Conservation (phyloP, 352 stramenopile genomes). For the Globisporangium lucens region DNA sequence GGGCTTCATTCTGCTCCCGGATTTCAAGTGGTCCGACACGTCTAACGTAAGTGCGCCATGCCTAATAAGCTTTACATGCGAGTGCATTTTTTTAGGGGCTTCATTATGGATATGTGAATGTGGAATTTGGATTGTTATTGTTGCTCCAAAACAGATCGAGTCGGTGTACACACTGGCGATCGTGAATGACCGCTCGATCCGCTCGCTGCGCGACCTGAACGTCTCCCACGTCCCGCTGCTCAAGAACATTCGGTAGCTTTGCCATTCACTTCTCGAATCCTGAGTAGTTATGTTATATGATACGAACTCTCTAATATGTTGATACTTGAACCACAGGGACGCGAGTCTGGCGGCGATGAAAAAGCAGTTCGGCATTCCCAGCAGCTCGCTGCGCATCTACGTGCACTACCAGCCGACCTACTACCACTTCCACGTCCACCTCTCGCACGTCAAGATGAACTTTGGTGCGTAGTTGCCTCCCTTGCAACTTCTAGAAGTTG, state of each 20-base stretch:
- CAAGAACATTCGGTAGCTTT: constrained; percentile 63
- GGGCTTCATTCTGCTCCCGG: constrained; percentile 77
- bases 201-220: constrained; percentile 72
- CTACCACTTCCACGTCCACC: constrained; percentile 88
- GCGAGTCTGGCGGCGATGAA: constrained; percentile 48
- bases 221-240: constrained; percentile 61
- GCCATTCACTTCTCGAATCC: background rate
- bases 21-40: constrained; percentile 83
- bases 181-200: constrained; percentile 67
- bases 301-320: background rate
- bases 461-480: constrained; percentile 35
- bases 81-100: background rate
- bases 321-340: constrained; percentile 32
- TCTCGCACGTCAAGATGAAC: constrained; percentile 82
- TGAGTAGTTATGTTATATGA: background rate
- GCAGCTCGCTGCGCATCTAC: constrained; percentile 71
- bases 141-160: constrained; percentile 45
- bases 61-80: background rate
- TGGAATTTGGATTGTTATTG: background rate
- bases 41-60: constrained; percentile 38
- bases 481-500: background rate
- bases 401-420: constrained; percentile 89
- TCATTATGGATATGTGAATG: background rate
- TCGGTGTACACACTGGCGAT: constrained; percentile 83
- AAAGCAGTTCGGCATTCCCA: constrained; percentile 49